Evolutionary conservation across 352 stramenopile species (phyloP).

Genomic region (Hyaloperonospora brassicae): DNA sequence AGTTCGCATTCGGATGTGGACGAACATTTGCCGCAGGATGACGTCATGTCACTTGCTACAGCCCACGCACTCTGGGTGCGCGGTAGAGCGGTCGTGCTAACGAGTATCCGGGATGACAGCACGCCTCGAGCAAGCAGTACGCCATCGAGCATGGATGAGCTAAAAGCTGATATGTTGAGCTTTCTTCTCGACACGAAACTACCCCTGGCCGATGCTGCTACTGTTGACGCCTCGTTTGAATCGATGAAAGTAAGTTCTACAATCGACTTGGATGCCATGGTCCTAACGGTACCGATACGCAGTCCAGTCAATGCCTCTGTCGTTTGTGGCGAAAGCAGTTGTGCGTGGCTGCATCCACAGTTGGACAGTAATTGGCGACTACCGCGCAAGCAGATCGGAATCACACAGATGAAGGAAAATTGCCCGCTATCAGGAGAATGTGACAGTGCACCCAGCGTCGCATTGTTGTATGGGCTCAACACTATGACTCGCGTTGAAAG

Average conservation of each 20-base stretch:
- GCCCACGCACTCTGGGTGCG: slow-evolving; percentile 29
- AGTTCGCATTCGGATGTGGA: slow-evolving; percentile 5
- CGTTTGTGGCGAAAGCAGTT: slow-evolving; percentile 20
- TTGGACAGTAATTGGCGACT: slow-evolving; percentile 2
- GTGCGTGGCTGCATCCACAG: slow-evolving; percentile 19
- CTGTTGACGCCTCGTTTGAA: slow-evolving; percentile 23
- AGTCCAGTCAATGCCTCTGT: slow-evolving; percentile 12
- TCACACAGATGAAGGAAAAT: slow-evolving; percentile 14
- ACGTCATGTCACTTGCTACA: slow-evolving; percentile 22
- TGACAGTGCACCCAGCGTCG: slow-evolving; percentile 7
- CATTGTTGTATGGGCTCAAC: slow-evolving; percentile 36
- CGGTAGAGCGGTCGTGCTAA: slow-evolving; percentile 14
- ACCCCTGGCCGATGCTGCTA: slow-evolving; percentile 11
- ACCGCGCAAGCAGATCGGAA: slow-evolving; percentile 28
- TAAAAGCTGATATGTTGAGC: slow-evolving; percentile 14
- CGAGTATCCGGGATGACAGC: slow-evolving; percentile 4
- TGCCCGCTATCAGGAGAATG: slow-evolving; percentile 14
- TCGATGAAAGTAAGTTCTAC: slow-evolving; percentile 17
- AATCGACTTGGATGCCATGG: slow-evolving; percentile 27
- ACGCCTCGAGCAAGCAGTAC: not conserved
- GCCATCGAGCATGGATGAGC: slow-evolving; percentile 9
- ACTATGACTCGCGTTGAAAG: slow-evolving; percentile 12
- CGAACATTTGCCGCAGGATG: slow-evolving; percentile 4
- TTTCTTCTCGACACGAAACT: slow-evolving; percentile 9
- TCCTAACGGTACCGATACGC: slow-evolving; percentile 19